These are phyloP conservation scores for Phytopythium montanum DNA, from an alignment of 352 stramenopile genomes.

Conservation along the genomic window DNA sequence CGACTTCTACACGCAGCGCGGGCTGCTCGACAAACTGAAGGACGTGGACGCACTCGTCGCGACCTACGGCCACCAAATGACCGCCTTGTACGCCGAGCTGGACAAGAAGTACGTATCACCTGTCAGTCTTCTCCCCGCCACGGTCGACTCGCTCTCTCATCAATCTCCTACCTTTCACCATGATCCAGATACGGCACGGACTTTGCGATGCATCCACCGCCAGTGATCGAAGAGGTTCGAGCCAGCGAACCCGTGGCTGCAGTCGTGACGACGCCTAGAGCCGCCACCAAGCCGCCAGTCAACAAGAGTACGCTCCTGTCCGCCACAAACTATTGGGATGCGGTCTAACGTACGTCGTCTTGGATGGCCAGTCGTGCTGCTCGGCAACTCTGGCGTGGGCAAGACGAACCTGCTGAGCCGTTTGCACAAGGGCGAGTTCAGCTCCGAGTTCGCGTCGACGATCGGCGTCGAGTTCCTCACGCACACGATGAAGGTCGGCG, in stretches of 20 bases:
- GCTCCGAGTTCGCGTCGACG: slow-evolving; percentile 77
- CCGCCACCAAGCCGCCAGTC: slow-evolving; percentile 35
- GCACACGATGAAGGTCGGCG: slow-evolving; percentile 66
- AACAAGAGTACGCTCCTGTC: slow-evolving; percentile 54
- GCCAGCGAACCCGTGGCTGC: slow-evolving; percentile 21
- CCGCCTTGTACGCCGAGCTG: slow-evolving; percentile 52
- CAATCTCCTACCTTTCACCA: neutral
- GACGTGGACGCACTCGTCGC: slow-evolving; percentile 62
- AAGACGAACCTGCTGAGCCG: slow-evolving; percentile 85
- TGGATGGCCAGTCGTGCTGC: slow-evolving; percentile 54
- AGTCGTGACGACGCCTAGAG: slow-evolving; percentile 22
- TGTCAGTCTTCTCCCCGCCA: too few relatives aligned
- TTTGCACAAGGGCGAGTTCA: slow-evolving; percentile 83
- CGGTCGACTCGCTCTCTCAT: too few relatives aligned
- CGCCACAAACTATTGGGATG: neutral
- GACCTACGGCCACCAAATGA: slow-evolving; percentile 48
- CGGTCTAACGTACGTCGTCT: neutral
- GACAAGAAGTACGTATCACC: slow-evolving; percentile 59
- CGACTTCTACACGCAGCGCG: slow-evolving; percentile 68
- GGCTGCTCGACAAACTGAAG: slow-evolving; percentile 60
- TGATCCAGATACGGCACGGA: slow-evolving; percentile 53
- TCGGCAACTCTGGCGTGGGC: slow-evolving; percentile 82
- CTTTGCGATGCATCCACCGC: slow-evolving; percentile 48
- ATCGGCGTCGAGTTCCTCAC: slow-evolving; percentile 89
- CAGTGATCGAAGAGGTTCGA: slow-evolving; percentile 30